Evolutionary conservation across 106 monocot species (phyloP).

Genomic region (Chionographis japonica): DNA sequence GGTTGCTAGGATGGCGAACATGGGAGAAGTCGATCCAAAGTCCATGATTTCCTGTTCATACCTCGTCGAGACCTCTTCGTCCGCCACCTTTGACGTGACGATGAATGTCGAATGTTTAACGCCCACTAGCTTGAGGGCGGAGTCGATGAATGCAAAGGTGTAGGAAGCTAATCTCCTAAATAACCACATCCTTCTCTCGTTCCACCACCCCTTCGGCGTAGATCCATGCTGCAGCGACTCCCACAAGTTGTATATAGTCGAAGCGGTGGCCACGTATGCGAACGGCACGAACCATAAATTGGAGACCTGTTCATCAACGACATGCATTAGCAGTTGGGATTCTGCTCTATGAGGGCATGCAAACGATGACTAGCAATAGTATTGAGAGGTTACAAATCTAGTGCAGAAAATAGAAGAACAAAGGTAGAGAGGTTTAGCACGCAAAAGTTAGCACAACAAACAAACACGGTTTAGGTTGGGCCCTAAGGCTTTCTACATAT

Average conservation of each 20-base stretch:
- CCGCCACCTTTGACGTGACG: constrained; percentile 46
- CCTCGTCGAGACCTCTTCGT: constrained; percentile 35
- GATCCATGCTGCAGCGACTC: constrained; percentile 21
- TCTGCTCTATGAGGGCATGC: too few relatives aligned
- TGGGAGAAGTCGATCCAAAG: constrained; percentile 40
- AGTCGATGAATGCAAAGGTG: constrained; percentile 48
- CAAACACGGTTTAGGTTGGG: too few relatives aligned
- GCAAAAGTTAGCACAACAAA: too few relatives aligned
- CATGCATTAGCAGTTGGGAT: background rate
- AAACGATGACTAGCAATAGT: too few relatives aligned
- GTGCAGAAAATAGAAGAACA: too few relatives aligned
- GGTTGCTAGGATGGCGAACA: constrained; percentile 32
- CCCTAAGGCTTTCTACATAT: too few relatives aligned
- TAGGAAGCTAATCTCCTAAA: constrained; percentile 58
- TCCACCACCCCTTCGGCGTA: constrained; percentile 65
- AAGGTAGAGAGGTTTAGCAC: too few relatives aligned
- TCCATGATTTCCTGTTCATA: constrained; percentile 65
- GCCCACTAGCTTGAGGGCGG: constrained; percentile 38
- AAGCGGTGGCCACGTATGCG: constrained; percentile 29
- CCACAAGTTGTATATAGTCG: constrained; percentile 12
- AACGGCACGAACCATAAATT: constrained; percentile 50
- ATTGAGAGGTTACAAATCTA: too few relatives aligned
- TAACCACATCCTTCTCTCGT: constrained; percentile 61
- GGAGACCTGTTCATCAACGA: constrained; percentile 16
- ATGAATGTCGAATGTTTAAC: constrained; percentile 32